phyloP scores from a whole-genome alignment of 2,329 filamentous ascomycete genomes.

The Fusarium praegraminearum region DNA sequence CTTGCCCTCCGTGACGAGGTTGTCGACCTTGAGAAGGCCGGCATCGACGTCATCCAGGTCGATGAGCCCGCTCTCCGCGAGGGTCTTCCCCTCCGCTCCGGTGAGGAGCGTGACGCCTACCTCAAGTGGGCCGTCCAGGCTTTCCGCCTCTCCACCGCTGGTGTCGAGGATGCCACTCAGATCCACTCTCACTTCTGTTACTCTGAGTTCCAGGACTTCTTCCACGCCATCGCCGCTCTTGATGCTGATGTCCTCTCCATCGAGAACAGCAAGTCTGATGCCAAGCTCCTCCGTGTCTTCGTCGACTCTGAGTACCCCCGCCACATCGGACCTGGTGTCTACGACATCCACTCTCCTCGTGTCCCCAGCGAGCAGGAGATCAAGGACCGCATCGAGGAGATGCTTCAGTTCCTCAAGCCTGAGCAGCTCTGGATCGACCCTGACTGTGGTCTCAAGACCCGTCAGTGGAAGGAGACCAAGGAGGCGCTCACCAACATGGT shows the following conservation, averaged over 20 bases:
- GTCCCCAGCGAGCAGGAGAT: slow-evolving; percentile 98
- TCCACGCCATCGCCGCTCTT: slow-evolving; percentile 98
- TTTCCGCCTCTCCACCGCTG: slow-evolving; percentile 95
- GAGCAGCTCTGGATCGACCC: slow-evolving; percentile 99
- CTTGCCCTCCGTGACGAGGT: slow-evolving; percentile 99
- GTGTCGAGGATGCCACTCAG: slow-evolving; percentile 95
- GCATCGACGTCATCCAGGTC: slow-evolving; percentile 98
- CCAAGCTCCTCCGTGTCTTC: slow-evolving; percentile 98
- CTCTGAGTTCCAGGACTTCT: slow-evolving; percentile 99
- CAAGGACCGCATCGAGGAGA: slow-evolving; percentile 96
- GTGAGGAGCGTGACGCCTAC: slow-evolving; percentile 96
- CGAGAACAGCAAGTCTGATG: slow-evolving; percentile 99
- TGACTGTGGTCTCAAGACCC: slow-evolving; percentile 99
- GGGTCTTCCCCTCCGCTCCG: slow-evolving; percentile 95
- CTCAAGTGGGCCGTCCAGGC: slow-evolving; percentile 97
- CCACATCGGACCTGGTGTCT: slow-evolving; percentile 99
- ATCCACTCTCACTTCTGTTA: slow-evolving; percentile 99
- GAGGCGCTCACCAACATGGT: slow-evolving; percentile 96
- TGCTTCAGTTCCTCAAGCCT: slow-evolving; percentile 96
- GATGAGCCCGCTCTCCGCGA: slow-evolving; percentile 99
- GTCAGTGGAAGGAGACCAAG: slow-evolving; percentile 99
- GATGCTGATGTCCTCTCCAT: slow-evolving; percentile 99
- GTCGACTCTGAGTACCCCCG: slow-evolving; percentile 96
- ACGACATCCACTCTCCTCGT: slow-evolving; percentile 99
- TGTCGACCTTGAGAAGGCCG: slow-evolving; percentile 95